Evolutionary conservation across 139 green algal genomes (phyloP).

Genomic region (Volvox reticuliferus): DNA sequence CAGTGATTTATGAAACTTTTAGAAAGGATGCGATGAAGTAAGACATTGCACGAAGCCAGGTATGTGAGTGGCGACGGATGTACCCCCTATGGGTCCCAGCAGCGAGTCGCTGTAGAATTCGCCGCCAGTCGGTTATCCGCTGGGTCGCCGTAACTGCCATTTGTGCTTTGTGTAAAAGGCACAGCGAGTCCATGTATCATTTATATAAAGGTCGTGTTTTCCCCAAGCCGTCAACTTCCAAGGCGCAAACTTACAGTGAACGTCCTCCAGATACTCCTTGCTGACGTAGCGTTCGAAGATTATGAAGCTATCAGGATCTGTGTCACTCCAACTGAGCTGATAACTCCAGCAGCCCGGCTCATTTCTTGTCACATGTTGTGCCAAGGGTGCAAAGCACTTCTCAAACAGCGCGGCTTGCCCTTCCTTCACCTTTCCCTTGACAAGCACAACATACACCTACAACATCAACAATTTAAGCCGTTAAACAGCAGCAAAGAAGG

Average conservation of each 20-base stretch:
- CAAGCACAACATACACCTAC: conserved; percentile 28
- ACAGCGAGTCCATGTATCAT: too few species aligned
- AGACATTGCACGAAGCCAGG: too few species aligned
- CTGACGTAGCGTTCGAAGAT: conserved; percentile 56
- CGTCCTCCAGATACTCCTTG: conserved; percentile 56
- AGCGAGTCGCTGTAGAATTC: too few species aligned
- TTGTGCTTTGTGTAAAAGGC: too few species aligned
- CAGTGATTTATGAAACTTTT: too few species aligned
- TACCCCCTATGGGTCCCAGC: too few species aligned
- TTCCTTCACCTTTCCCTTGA: background rate
- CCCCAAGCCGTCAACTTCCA: too few species aligned
- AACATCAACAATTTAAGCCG: background rate
- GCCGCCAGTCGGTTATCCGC: too few species aligned
- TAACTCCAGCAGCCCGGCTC: conserved; percentile 50
- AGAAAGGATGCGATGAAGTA: too few species aligned
- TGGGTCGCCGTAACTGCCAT: too few species aligned
- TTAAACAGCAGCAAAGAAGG: background rate
- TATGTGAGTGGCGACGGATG: too few species aligned
- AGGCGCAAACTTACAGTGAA: conserved; percentile 45
- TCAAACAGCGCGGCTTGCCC: conserved; percentile 18
- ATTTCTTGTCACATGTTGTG: conserved; percentile 36
- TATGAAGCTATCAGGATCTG: conserved; percentile 49
- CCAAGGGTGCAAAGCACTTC: conserved; percentile 32
- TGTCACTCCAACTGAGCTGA: conserved; percentile 31
- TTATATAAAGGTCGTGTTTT: too few species aligned